A percentile compares a stretch with the other conserved stretches of the same genome.
phyloP scores from a whole-genome alignment of 2,329 filamentous ascomycete genomes.

The Scedosporium minutisporum region DNA sequence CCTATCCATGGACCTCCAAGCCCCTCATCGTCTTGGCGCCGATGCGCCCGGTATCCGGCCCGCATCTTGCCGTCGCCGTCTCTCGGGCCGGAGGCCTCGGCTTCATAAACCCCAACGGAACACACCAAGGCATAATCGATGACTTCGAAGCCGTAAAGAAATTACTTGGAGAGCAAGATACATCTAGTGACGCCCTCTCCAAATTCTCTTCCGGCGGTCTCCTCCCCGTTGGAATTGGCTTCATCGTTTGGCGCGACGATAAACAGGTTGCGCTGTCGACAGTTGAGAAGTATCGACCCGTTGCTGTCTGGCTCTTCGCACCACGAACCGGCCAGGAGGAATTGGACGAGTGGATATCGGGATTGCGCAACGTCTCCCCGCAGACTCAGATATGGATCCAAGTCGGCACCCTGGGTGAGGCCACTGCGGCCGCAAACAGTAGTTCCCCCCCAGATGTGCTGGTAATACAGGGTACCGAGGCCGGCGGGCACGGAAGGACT shows the following conservation, averaged over 20 bases:
- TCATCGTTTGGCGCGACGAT: slow-evolving; percentile 33
- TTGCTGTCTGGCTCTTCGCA: slow-evolving; percentile 34
- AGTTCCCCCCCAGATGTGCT: slow-evolving; percentile 34
- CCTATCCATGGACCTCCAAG: slow-evolving; percentile 10
- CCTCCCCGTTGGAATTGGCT: slow-evolving; percentile 37
- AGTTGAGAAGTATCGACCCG: slow-evolving; percentile 14
- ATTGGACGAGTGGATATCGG: not conserved
- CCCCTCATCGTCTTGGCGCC: slow-evolving; percentile 50
- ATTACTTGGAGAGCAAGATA: slow-evolving; percentile 8
- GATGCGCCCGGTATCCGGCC: slow-evolving; percentile 55
- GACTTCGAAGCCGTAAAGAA: slow-evolving; percentile 21
- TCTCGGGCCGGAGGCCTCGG: slow-evolving; percentile 63
- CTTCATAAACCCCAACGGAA: slow-evolving; percentile 30
- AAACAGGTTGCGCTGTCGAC: slow-evolving; percentile 20
- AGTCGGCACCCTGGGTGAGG: slow-evolving; percentile 37
- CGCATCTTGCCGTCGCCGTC: slow-evolving; percentile 48
- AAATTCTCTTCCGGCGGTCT: slow-evolving; percentile 10
- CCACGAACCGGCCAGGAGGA: slow-evolving; percentile 22
- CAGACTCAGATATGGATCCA: slow-evolving; percentile 43
- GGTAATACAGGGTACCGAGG: slow-evolving; percentile 43
- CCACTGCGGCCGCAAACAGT: slow-evolving; percentile 27
- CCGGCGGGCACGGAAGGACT: slow-evolving; percentile 41
- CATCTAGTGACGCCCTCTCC: slow-evolving; percentile 9
- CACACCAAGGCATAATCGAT: slow-evolving; percentile 19
- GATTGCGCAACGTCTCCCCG: slow-evolving; percentile 16